phyloP scores from a whole-genome alignment of 495 filamentous ascomycete species.

The Aspergillus sclerotiicarbonarius region DNA sequence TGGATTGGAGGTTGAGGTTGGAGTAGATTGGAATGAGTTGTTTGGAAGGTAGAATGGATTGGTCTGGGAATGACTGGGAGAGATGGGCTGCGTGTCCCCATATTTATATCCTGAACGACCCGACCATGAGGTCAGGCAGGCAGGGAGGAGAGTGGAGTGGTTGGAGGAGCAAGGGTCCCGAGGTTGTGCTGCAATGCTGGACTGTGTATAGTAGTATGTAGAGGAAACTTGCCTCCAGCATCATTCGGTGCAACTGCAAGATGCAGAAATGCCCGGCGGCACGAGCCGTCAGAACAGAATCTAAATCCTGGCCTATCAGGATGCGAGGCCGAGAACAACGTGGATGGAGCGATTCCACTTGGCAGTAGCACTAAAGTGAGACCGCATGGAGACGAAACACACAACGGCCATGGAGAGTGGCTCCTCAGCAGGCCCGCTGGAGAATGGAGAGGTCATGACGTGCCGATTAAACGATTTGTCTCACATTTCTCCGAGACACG shows the following conservation, averaged over 20 bases:
- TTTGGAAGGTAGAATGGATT: not conserved
- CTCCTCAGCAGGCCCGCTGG: not conserved
- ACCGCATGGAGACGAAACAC: not conserved
- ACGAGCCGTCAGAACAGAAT: not conserved
- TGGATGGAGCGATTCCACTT: not conserved
- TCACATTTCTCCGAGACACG: slow-evolving; percentile 1
- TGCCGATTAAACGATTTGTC: not conserved
- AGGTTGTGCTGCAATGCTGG: too few species aligned
- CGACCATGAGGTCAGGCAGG: not conserved
- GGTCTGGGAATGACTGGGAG: not conserved
- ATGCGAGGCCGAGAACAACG: not conserved
- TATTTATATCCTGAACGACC: not conserved
- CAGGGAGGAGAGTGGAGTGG: not conserved
- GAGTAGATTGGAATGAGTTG: not conserved
- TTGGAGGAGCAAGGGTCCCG: not conserved
- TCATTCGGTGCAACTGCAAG: too few species aligned
- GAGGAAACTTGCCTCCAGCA: too few species aligned
- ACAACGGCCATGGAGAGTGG: not conserved
- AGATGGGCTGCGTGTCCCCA: not conserved
- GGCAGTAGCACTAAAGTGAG: not conserved
- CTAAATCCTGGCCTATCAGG: not conserved
- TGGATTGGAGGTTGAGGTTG: not conserved
- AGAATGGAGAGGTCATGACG: not conserved
- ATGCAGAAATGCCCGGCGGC: too few species aligned
- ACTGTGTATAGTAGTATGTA: too few species aligned